phyloP scores from a whole-genome alignment of 768 basidiomycete species.

The Serendipita sp. region DNA sequence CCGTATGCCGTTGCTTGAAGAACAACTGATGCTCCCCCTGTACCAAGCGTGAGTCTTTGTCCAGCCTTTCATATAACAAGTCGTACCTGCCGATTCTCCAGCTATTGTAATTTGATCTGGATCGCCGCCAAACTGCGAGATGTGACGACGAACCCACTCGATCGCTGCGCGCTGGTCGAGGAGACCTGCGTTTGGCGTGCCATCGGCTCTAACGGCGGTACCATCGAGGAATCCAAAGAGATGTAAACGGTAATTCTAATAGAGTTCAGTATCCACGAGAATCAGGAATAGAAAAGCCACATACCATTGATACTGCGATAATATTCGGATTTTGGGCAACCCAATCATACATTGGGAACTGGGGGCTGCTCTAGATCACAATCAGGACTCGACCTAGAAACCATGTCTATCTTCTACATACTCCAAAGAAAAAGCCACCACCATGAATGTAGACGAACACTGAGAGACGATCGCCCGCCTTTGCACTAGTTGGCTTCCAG shows the following conservation, averaged over 20 bases:
- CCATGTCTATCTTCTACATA: constrained; percentile 10
- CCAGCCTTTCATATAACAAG: neutral
- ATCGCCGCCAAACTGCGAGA: constrained; percentile 16
- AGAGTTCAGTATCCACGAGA: neutral
- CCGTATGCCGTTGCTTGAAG: constrained; percentile 31
- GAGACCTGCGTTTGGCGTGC: constrained; percentile 25
- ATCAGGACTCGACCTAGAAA: neutral
- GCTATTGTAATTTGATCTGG: constrained; percentile 9
- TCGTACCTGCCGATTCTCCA: constrained; percentile 5
- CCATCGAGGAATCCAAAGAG: constrained; percentile 20
- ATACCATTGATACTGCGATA: constrained; percentile 20
- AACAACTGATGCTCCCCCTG: constrained; percentile 27
- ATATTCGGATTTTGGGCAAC: constrained; percentile 25
- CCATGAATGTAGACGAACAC: constrained; percentile 31
- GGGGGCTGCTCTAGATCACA: constrained; percentile 24
- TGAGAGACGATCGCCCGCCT: constrained; percentile 22
- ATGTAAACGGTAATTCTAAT: constrained; percentile 14
- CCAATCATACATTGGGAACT: constrained; percentile 34
- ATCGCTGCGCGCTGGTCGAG: constrained; percentile 27
- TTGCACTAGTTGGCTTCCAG: constrained; percentile 26
- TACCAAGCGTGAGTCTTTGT: neutral
- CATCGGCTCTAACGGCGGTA: constrained; percentile 21
- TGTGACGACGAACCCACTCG: constrained; percentile 27
- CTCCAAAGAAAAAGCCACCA: constrained; percentile 25
- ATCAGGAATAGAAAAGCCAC: neutral